phyloP scores from a whole-genome alignment of 805 yeast species.

The Wickerhamiella parazyma region DNA sequence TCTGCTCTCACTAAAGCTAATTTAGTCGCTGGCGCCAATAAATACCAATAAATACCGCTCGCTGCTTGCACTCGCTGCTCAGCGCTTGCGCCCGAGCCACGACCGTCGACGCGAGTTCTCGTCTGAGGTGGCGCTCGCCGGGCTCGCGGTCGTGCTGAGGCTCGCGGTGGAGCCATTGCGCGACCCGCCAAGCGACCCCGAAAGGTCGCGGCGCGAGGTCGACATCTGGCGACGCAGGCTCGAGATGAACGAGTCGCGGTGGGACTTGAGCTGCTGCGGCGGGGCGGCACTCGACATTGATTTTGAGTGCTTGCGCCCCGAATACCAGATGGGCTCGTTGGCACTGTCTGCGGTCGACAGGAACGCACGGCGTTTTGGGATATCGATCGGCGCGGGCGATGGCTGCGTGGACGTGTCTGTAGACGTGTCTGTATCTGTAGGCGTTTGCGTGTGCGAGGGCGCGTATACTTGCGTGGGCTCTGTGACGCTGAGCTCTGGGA shows the following conservation, averaged over 20 bases:
- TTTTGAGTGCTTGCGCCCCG: constrained; percentile 11
- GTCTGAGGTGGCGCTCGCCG: neutral
- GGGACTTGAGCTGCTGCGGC: constrained; percentile 6
- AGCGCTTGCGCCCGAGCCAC: constrained; percentile 7
- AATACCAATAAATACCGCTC: neutral
- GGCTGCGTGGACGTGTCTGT: too few species aligned
- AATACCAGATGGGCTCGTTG: constrained; percentile 1
- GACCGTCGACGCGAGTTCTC: constrained; percentile 3
- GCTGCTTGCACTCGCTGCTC: too few species aligned
- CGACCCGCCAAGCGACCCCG: constrained; percentile 4
- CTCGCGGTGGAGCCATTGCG: constrained; percentile 4
- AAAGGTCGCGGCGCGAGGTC: constrained; percentile 7
- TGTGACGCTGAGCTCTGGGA: neutral
- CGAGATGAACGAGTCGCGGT: constrained; percentile 4
- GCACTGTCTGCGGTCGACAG: neutral
- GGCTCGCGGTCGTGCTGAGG: constrained; percentile 1
- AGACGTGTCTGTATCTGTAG: neutral
- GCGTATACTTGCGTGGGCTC: neutral
- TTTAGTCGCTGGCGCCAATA: too few species aligned
- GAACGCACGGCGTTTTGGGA: neutral
- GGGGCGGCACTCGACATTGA: constrained; percentile 11
- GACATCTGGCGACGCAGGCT: constrained; percentile 10
- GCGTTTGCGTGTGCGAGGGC: neutral
- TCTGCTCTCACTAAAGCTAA: too few species aligned
- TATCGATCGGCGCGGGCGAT: too few species aligned